Evolutionary conservation across 768 basidiomycete genomes (phyloP).

Genomic region (Naematelia aurantialba): DNA sequence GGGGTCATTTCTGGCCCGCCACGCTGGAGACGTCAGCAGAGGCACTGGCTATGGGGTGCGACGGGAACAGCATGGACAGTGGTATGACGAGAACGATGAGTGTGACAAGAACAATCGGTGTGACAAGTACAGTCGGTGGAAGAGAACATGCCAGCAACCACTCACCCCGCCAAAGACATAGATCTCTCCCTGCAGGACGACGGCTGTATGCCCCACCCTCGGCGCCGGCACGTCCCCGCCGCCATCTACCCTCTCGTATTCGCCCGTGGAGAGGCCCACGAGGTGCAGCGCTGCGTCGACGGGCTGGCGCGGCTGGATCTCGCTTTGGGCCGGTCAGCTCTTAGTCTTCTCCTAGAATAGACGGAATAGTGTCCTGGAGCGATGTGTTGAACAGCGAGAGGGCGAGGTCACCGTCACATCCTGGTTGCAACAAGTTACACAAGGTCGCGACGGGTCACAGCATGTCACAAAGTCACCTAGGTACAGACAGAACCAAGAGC

Average conservation of each 20-base stretch:
- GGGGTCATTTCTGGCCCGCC: conserved; percentile 53
- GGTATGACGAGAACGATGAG: not conserved
- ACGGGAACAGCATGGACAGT: not conserved
- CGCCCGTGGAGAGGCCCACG: conserved; percentile 22
- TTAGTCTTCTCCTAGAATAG: not conserved
- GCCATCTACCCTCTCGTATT: conserved; percentile 11
- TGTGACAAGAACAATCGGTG: not conserved
- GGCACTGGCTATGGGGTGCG: not conserved
- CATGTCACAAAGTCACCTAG: not conserved
- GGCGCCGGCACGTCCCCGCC: conserved; percentile 33
- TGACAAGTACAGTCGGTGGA: not conserved
- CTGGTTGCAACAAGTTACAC: not conserved
- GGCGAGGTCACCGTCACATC: not conserved
- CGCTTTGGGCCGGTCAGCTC: conserved; percentile 31
- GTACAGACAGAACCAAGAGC: not conserved
- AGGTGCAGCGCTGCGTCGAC: conserved; percentile 47
- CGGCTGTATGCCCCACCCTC: conserved; percentile 41
- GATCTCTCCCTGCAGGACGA: conserved; percentile 30
- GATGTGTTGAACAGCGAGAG: not conserved
- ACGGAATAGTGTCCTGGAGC: no score
- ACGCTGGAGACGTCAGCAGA: conserved; percentile 26
- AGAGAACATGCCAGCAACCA: not conserved
- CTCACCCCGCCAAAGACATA: conserved; percentile 55
- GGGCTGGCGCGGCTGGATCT: conserved; percentile 54
- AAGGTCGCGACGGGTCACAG: not conserved